Conservation (phyloP, 1,284 basidiomycete genomes). For the Malassezia japonica region DNA sequence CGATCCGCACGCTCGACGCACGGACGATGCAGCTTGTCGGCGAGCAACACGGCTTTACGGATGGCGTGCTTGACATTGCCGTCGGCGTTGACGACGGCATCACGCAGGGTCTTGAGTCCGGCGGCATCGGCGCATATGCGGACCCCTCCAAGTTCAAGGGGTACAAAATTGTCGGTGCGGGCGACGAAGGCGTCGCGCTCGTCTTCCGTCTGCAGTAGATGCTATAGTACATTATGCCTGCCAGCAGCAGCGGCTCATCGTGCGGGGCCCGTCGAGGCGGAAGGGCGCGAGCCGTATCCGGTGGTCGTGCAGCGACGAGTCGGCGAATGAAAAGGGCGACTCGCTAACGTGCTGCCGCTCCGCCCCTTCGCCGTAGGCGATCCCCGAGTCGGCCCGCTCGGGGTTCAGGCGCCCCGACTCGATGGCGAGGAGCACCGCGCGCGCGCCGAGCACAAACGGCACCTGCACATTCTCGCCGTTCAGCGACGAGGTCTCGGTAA, state of each 20-base stretch:
- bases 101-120: conserved; percentile 47
- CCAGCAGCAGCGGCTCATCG: neutral
- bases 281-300: neutral
- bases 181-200: conserved; percentile 45
- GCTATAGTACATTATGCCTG: too few relatives aligned
- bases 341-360: conserved; percentile 38
- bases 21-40: conserved; percentile 69
- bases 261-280: neutral
- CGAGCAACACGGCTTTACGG: conserved; percentile 74
- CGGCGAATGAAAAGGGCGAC: neutral
- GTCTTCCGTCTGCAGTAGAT: conserved; percentile 57
- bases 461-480: conserved; percentile 87
- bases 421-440: conserved; percentile 82
- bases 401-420: conserved; percentile 85
- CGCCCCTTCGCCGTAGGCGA: conserved; percentile 97
- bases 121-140: conserved; percentile 38
- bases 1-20: conserved; percentile 83
- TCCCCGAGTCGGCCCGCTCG: conserved; percentile 81
- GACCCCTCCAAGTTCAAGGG: conserved; percentile 25
- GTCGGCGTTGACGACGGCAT: conserved; percentile 52
- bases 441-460: conserved; percentile 80
- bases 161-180: conserved; percentile 45
- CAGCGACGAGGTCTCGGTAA: conserved; percentile 82
- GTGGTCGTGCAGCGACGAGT: too few relatives aligned
- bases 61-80: conserved; percentile 66